Percentiles rank a stretch among this genome's conserved stretches.
Conservation (phyloP, 305 asterid species). For the Petunia hybrid region DNA sequence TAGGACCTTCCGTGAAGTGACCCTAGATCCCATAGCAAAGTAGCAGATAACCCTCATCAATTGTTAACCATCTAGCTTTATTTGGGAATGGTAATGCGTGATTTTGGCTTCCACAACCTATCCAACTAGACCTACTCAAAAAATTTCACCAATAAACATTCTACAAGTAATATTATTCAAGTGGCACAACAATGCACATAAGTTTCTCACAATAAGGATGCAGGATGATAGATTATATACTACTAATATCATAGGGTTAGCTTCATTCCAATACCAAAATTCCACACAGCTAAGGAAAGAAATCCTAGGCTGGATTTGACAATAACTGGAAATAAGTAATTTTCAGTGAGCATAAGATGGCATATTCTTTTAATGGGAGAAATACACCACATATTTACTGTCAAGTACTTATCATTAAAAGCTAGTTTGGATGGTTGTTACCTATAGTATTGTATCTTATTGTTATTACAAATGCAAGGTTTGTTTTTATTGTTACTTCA, state of each 20-base stretch:
- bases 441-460: no score
- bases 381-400: constrained; percentile 11
- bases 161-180: not conserved
- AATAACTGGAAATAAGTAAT: not conserved
- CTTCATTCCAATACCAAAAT: not conserved
- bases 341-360: not conserved
- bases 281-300: not conserved
- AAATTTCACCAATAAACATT: not conserved
- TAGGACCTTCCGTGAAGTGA: not conserved
- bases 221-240: not conserved
- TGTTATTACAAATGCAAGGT: no score
- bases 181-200: constrained; percentile 16
- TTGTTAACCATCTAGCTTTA: not conserved
- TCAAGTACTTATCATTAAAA: not conserved
- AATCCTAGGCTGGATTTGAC: not conserved
- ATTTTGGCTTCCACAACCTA: constrained; percentile 3
- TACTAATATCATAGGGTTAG: not conserved
- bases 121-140: not conserved
- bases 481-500: no score
- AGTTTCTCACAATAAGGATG: constrained; percentile 18
- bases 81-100: not conserved
- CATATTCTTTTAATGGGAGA: not conserved
- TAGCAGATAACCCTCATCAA: not conserved
- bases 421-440: no score
- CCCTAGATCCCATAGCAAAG: not conserved